phyloP scores from a whole-genome alignment of 345 rosid species.

The Eucalyptus erythrocorys region DNA sequence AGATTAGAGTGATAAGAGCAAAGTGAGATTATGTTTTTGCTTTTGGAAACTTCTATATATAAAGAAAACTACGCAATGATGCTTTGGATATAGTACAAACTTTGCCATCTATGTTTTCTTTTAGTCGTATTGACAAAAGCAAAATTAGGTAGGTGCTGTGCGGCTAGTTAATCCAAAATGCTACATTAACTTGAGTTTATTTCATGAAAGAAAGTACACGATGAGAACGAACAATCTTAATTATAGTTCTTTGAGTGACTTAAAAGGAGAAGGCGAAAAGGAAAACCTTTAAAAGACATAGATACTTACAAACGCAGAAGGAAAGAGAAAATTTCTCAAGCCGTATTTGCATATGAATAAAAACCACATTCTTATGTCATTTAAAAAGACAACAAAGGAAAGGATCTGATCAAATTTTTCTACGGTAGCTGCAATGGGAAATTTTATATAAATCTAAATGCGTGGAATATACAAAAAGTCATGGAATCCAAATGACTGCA shows the following conservation, averaged over 20 bases:
- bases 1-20: not conserved
- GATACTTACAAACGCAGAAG: too few relatives aligned
- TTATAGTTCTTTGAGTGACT: not conserved
- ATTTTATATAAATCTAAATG: too few relatives aligned
- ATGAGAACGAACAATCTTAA: not conserved
- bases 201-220: rapidly evolving
- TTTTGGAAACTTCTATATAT: too few relatives aligned
- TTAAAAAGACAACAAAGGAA: too few relatives aligned
- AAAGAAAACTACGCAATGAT: not conserved
- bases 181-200: not conserved
- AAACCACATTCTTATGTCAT: too few relatives aligned
- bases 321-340: too few relatives aligned
- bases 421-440: too few relatives aligned
- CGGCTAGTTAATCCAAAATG: not conserved
- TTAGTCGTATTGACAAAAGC: not conserved
- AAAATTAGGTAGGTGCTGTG: not conserved
- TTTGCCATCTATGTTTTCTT: not conserved
- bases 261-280: not conserved
- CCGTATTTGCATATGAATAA: too few relatives aligned
- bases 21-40: not conserved
- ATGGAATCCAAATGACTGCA: too few relatives aligned
- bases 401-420: too few relatives aligned
- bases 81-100: not conserved
- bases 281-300: too few relatives aligned
- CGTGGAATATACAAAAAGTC: too few relatives aligned